Percentiles rank a stretch among this genome's conserved stretches.
phyloP scores from a whole-genome alignment of 768 basidiomycete species.

The Pleurotus eryngii region DNA sequence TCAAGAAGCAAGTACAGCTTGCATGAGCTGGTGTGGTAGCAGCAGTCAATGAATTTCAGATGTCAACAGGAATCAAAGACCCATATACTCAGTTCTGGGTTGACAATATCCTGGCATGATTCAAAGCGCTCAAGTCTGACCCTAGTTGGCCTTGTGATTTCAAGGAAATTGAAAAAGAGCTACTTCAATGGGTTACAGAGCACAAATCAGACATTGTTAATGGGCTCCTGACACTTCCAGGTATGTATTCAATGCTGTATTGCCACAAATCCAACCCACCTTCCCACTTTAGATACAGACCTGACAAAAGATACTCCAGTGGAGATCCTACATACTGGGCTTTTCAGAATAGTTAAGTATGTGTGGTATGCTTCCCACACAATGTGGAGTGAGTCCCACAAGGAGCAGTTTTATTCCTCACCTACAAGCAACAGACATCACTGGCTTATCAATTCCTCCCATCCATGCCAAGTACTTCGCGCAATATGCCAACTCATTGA shows the following conservation, averaged over 20 bases:
- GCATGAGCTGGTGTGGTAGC: constrained; percentile 19
- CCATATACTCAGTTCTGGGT: constrained; percentile 29
- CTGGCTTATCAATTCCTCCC: constrained; percentile 25
- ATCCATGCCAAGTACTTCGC: constrained; percentile 39
- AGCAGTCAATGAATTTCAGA: constrained; percentile 17
- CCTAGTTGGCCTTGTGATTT: constrained; percentile 12
- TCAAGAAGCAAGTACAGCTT: constrained; percentile 16
- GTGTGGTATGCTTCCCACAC: constrained; percentile 33
- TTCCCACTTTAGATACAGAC: constrained; percentile 27
- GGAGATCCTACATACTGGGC: constrained; percentile 42
- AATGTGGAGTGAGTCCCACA: constrained; percentile 23
- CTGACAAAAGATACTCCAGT: constrained; percentile 31
- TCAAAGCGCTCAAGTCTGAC: constrained; percentile 7
- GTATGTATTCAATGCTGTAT: too few relatives aligned
- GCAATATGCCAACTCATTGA: constrained; percentile 42
- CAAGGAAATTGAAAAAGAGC: constrained; percentile 27
- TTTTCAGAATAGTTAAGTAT: constrained; percentile 42
- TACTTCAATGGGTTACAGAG: constrained; percentile 30
- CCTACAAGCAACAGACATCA: constrained; percentile 27
- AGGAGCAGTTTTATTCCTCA: constrained; percentile 24
- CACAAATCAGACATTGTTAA: not conserved
- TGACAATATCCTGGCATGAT: constrained; percentile 18
- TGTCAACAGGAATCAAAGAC: constrained; percentile 30
- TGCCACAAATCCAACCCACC: too few relatives aligned
- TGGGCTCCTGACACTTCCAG: not conserved